These are phyloP conservation scores for Lentinula detonsa DNA, from an alignment of 768 basidiomycete species.

Conservation along the genomic window DNA sequence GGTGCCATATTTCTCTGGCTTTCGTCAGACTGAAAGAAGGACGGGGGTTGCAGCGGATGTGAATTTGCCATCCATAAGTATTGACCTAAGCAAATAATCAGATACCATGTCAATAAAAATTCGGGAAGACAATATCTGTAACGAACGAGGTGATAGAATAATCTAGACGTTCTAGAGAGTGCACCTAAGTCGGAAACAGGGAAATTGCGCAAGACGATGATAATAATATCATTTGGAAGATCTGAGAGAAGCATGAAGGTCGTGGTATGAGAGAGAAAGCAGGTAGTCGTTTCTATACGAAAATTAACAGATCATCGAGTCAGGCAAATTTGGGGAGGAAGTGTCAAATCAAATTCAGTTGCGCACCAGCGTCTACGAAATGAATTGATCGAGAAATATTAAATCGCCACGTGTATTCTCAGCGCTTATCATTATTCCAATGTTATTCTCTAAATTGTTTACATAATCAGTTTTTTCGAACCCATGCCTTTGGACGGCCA, in stretches of 20 bases:
- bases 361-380: neutral
- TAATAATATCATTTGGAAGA: constrained; percentile 7
- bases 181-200: constrained; percentile 34
- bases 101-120: neutral
- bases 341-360: neutral
- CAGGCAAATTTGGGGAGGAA: neutral
- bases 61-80: constrained; percentile 53
- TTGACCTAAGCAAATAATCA: constrained; percentile 39
- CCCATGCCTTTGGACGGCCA: constrained; percentile 68
- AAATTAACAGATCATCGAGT: neutral
- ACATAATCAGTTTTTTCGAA: neutral
- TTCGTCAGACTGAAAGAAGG: constrained; percentile 46
- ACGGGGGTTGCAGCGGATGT: constrained; percentile 44
- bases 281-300: neutral
- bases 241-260: neutral
- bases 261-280: neutral
- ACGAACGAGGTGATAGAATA: constrained; percentile 40
- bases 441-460: no score
- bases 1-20: constrained; percentile 37
- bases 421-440: neutral
- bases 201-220: constrained; percentile 45
- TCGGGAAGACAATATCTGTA: neutral
- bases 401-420: no score
- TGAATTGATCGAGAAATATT: neutral
- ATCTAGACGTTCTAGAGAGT: constrained; percentile 33